Evolutionary conservation across 768 basidiomycete species (phyloP), one percentile per base, ranked within the genome.

Genomic region (Piloderma croceum): DNA sequence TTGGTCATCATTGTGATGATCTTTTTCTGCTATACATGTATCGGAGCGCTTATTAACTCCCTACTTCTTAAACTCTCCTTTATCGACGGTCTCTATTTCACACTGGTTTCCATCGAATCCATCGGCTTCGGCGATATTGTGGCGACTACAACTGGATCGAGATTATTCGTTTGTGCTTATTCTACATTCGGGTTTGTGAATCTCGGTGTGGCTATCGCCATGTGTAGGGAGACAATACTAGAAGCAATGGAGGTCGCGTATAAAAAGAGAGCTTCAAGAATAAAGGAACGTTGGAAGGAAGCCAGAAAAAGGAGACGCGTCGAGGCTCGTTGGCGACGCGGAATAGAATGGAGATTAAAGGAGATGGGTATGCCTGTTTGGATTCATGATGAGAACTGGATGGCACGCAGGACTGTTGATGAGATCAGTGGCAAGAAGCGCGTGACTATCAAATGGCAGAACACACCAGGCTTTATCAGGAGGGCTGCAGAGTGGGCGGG

Each of bases 1-100:
- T 72, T 91, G n/a, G 76, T 83, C 23, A 81, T 91, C 43, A 74
- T 85, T 24, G 77, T 84, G 41, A 91, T 92, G 49, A 54, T 81
- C 13, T 63, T 92, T 1, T 68, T 91, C 18, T 67, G 68, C 43
- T 90, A 88, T 55, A 68, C 90, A 44, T 84, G 81, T 0, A 51
- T 91, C 7, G 90, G 89, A 4, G 75, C 81, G 0, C 65, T 87
- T 11, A 59, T 77, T 36, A 72, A 77, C 52, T 64, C 75, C 1
- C 58, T 76, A 42, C 60, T 79, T 19, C 58, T 81, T 31, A 51
- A 67, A 18, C 39, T 70, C 3, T 58, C 67, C 15, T 91, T 85
- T 56, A 70, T 89, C 49, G 67, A 87, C 53, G 80, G 78, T 1
- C 66, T 90, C n/a, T 90, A 88, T 54, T 89, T 88, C 52, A 76